Evolutionary conservation across 1,284 basidiomycete species (phyloP), one percentile per base, ranked within the genome.

Genomic region (Sporisorium graminicola): DNA sequence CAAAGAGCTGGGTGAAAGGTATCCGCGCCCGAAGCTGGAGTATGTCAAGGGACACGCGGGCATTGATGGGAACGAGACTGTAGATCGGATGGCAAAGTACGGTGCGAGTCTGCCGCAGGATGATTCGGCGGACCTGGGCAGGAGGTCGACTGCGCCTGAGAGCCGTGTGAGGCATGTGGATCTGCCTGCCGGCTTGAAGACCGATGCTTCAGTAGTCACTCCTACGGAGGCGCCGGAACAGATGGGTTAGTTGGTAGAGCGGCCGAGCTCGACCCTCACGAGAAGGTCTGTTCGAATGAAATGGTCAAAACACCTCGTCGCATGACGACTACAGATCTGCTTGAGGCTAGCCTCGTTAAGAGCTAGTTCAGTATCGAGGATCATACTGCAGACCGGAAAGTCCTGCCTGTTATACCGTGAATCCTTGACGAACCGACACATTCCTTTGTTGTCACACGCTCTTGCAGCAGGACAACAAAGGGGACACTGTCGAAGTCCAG

Each of bases 1-100:
- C 46, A n/a, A 37, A 26, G 72, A 70, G 18, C 26, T 83, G 26
- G 13, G 43, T 5, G 12, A 14, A 22, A 55, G 68, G 7, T 26
- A 46, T 13, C 40, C 53, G 14, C 58, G 62, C 1, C 78, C 81
- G 22, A 85, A 85, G 27, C 87, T 94, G 16, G 85, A 89, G 65
- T 88, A 93, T 68, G 92, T 94, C 54, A 88, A 89, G 58, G 93
- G 91, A 0, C 93, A 94, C 76, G 87, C 86, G 3, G 92, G 92
- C 1, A 87, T 90, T 47, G 86, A 86, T 59, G 93, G 93, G 1
- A 94, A 94, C 82, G 92, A 94, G 65, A 90, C 89, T 59, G 93
- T 93, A 1, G 93, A 94, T 84, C 22, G 63, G 16, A 62, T 81
- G 51, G 80, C 80, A 3, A 78, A 67, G 44, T 27, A 71, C 9